These are phyloP conservation scores for Melastoma malabathricum DNA, from an alignment of 345 rosid species.

Conservation along the genomic window DNA sequence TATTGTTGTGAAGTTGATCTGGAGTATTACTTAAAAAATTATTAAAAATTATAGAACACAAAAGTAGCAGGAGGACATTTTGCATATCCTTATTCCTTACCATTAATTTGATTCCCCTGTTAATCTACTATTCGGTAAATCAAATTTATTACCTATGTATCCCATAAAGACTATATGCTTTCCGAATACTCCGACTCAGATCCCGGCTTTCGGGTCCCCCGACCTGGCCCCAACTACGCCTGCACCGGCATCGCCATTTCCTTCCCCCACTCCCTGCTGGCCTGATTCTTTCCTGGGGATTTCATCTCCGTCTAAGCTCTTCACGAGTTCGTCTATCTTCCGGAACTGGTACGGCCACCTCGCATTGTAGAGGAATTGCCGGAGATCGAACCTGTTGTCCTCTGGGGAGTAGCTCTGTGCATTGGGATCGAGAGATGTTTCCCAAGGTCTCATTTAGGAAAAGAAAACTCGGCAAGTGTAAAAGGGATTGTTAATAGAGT, in stretches of 20 bases:
- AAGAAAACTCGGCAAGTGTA: no score
- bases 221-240: slow-evolving; percentile 59
- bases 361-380: slow-evolving; percentile 75
- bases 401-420: slow-evolving; percentile 90
- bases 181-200: slow-evolving; percentile 11
- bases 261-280: slow-evolving; percentile 5
- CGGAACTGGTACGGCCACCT: slow-evolving; percentile 82
- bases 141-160: no score
- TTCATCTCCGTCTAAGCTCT: slow-evolving; percentile 38
- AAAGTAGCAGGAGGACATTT: no score
- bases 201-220: slow-evolving; percentile 50
- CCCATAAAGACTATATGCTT: no score
- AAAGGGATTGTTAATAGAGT: no score
- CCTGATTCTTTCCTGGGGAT: slow-evolving; percentile 29
- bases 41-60: no score
- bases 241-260: slow-evolving; percentile 2
- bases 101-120: no score
- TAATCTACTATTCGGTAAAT: no score
- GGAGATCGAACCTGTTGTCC: slow-evolving; percentile 80
- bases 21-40: no score
- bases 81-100: no score
- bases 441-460: no score
- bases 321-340: slow-evolving; percentile 74
- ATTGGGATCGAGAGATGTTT: not conserved
- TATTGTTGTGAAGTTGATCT: no score